A percentile compares a stretch with the other conserved stretches of the same genome.
phyloP scores from a whole-genome alignment of 2,329 filamentous ascomycete species.

The Diplodia seriata region DNA sequence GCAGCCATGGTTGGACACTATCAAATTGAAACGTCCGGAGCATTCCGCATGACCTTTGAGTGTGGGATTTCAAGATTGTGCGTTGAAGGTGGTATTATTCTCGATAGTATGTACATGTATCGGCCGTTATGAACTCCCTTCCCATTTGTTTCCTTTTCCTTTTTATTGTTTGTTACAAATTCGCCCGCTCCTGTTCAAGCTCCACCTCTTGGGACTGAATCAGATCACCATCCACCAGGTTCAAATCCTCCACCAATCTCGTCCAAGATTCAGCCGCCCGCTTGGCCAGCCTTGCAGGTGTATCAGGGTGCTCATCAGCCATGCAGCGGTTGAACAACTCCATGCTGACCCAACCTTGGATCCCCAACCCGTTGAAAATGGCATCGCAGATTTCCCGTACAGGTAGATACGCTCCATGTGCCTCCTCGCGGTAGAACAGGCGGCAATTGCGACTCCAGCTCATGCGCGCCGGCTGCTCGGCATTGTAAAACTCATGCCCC shows the following conservation, averaged over 20 bases:
- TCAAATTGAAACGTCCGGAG: not conserved
- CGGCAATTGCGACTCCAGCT: constrained; percentile 80
- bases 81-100: not conserved
- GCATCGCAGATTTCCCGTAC: constrained; percentile 66
- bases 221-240: constrained; percentile 16
- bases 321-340: constrained; percentile 72
- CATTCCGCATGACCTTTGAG: not conserved
- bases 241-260: constrained; percentile 54
- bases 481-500: constrained; percentile 65
- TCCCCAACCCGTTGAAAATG: constrained; percentile 69
- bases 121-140: not conserved
- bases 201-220: not conserved
- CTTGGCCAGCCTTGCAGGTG: constrained; percentile 63
- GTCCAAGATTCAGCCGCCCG: constrained; percentile 61
- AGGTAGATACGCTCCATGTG: constrained; percentile 71
- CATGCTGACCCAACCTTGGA: constrained; percentile 72
- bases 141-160: not conserved
- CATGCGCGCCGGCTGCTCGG: constrained; percentile 70
- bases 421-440: constrained; percentile 69
- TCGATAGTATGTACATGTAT: not conserved
- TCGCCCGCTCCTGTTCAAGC: not conserved
- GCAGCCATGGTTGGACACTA: not conserved
- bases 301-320: constrained; percentile 58
- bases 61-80: not conserved
- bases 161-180: not conserved